Conservation (phyloP, 169 alveolate species). For the Amoebophrya sp. region DNA sequence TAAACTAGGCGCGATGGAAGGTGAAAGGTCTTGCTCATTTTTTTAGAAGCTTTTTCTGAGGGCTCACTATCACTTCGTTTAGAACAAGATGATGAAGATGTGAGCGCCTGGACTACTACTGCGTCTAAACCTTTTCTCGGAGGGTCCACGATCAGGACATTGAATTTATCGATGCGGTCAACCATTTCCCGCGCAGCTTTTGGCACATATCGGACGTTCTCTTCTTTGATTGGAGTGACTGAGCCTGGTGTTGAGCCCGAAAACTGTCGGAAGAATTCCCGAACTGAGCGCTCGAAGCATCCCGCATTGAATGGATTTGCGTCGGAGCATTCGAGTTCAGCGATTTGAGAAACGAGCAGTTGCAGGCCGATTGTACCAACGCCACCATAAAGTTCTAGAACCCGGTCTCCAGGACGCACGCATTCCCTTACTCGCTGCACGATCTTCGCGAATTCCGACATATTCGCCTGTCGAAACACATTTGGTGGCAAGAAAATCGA, state of each 20-base stretch:
- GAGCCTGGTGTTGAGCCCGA: background rate
- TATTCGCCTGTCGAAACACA: constrained; percentile 5
- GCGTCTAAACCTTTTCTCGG: background rate
- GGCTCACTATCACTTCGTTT: background rate
- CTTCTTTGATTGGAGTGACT: background rate
- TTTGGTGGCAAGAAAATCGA: background rate
- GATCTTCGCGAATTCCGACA: background rate
- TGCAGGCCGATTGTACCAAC: background rate
- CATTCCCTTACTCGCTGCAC: background rate
- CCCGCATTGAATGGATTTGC: background rate
- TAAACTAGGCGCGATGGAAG: background rate
- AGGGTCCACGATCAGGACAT: background rate
- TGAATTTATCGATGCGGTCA: background rate
- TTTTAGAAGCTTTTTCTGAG: background rate
- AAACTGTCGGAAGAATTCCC: background rate
- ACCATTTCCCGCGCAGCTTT: background rate
- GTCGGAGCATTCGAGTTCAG: background rate
- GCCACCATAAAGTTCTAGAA: background rate
- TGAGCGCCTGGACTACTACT: background rate
- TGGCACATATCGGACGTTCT: background rate
- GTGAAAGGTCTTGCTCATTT: background rate
- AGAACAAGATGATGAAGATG: background rate
- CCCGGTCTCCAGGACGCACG: too few relatives aligned
- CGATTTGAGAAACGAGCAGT: background rate
- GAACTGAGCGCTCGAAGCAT: background rate